These are phyloP conservation scores for Coemansia sp. DNA, from an alignment of 192 early-diverging fungal genomes.

Conservation along the genomic window DNA sequence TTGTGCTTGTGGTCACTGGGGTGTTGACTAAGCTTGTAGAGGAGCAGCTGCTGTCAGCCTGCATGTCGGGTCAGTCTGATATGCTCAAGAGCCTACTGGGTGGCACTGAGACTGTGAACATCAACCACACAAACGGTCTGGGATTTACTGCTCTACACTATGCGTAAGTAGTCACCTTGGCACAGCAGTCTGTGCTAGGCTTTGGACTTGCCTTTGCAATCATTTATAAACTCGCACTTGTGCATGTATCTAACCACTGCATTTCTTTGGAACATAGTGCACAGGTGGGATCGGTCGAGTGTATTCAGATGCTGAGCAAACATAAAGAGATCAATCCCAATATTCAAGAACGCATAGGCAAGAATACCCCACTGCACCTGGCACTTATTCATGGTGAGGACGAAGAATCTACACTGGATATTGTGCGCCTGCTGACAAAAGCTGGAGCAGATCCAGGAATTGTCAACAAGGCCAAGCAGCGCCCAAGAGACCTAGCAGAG, in stretches of 20 bases:
- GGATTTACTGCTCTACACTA: slow-evolving; percentile 72
- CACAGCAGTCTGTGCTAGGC: no score
- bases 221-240: no score
- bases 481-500: slow-evolving; percentile 21
- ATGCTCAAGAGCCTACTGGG: slow-evolving; percentile 61
- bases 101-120: slow-evolving; percentile 48
- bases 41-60: slow-evolving; percentile 68
- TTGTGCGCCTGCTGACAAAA: slow-evolving; percentile 59
- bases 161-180: slow-evolving; percentile 38
- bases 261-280: slow-evolving; percentile 33
- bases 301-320: slow-evolving; percentile 57
- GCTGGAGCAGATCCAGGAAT: slow-evolving; percentile 56
- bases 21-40: slow-evolving; percentile 46
- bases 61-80: slow-evolving; percentile 69
- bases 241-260: no score
- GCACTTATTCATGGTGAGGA: slow-evolving; percentile 61
- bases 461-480: slow-evolving; percentile 39
- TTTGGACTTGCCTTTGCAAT: no score
- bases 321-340: slow-evolving; percentile 59
- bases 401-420: slow-evolving; percentile 58
- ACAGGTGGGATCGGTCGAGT: slow-evolving; percentile 59
- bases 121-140: slow-evolving; percentile 63
- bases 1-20: background rate
- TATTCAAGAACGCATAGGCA: slow-evolving; percentile 54
- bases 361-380: slow-evolving; percentile 69